Base-by-base conservation (phyloP, 2,329 filamentous ascomycete species). In the Colletotrichum filicis region DNA sequence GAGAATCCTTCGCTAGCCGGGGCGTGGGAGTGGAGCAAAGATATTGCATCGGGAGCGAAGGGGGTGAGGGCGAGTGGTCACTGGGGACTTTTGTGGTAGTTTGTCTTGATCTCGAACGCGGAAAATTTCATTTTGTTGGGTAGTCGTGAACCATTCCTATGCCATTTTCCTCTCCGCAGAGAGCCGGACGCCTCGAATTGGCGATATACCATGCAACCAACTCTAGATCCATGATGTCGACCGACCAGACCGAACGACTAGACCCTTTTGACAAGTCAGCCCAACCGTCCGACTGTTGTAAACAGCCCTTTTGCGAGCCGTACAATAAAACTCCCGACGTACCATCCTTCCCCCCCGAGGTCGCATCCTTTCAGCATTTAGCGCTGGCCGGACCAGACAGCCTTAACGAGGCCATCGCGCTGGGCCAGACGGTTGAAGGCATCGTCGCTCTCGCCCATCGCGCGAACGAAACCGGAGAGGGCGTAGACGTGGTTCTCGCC, bases 401-500 rank as follows among this genome's bases (percentile, higher is more conserved):
- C 94, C 94, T 98, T 98, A 86, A 99, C 86, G 87, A 97, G 94
- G 79, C 97, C 97, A 85, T 99, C 97, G 80, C 94, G 92, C 92
- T 99, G 97, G 79, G 95, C 90, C 83, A 99, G 91, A 83, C 97
- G 90, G 93, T 99, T 99, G 83, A 99, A 87, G 82, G 94, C 91
- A 88, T 99, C 97, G 85, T 99, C 97, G 86, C 92, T 93, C 94
- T 99, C 97, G 84, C 97, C 97, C 92, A 98, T 97, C 81, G 95
- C 94, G 81, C 97, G 93, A 82, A 99, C 94, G 89, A 98, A 99
- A 78, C 97, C 97, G 89, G 94, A 97, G 78, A 99, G 93, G 80
- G 97, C 96, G 86, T 98, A 99, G 84, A 94, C 92, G 88, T 98
- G 94, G 92, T 95, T 97, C 90, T 98, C 97, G 87, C 96, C 95